A percentile compares a stretch with the other conserved stretches of the same genome.
phyloP scores from a whole-genome alignment of 306 rosid genomes.

The Canavalia gladiata region DNA sequence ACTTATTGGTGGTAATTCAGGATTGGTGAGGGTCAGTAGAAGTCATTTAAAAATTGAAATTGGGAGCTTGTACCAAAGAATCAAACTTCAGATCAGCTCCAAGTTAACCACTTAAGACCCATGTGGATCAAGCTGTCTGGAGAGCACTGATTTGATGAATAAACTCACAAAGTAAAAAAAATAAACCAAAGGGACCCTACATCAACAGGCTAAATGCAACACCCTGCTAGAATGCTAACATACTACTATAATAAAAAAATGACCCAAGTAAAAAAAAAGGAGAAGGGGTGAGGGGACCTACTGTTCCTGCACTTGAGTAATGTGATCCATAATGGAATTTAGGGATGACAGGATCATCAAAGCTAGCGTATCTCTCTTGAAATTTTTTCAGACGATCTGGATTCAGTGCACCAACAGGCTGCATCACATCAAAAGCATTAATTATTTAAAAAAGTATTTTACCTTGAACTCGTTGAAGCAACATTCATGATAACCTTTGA shows the following conservation, averaged over 20 bases:
- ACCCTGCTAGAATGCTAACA: slow-evolving; percentile 8
- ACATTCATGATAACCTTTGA: slow-evolving; percentile 75
- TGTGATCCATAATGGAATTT: slow-evolving; percentile 98
- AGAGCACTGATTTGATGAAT: slow-evolving; percentile 24
- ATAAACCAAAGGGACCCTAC: not conserved
- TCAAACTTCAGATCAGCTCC: not conserved
- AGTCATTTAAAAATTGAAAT: not conserved
- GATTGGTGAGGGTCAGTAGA: not conserved
- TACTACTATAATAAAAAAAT: slow-evolving; percentile 32
- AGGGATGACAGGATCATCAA: slow-evolving; percentile 95
- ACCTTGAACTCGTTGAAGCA: slow-evolving; percentile 42
- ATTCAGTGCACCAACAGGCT: slow-evolving; percentile 95
- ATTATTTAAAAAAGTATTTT: slow-evolving; percentile 7
- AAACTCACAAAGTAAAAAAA: not conserved
- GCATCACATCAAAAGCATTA: slow-evolving; percentile 48
- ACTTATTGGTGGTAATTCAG: not conserved
- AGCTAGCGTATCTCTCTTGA: slow-evolving; percentile 92
- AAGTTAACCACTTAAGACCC: slow-evolving; percentile 22
- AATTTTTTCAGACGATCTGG: slow-evolving; percentile 82
- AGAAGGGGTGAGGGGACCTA: slow-evolving; percentile 53
- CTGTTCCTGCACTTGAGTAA: slow-evolving; percentile 99
- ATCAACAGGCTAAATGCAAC: slow-evolving; percentile 4
- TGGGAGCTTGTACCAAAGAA: slow-evolving; percentile 18
- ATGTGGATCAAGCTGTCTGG: slow-evolving; percentile 1
- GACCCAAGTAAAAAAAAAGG: not conserved